Percentiles rank a stretch among this genome's conserved stretches.
These are phyloP conservation scores for Prunus mume DNA, from an alignment of 306 rosid species.

Conservation along the genomic window DNA sequence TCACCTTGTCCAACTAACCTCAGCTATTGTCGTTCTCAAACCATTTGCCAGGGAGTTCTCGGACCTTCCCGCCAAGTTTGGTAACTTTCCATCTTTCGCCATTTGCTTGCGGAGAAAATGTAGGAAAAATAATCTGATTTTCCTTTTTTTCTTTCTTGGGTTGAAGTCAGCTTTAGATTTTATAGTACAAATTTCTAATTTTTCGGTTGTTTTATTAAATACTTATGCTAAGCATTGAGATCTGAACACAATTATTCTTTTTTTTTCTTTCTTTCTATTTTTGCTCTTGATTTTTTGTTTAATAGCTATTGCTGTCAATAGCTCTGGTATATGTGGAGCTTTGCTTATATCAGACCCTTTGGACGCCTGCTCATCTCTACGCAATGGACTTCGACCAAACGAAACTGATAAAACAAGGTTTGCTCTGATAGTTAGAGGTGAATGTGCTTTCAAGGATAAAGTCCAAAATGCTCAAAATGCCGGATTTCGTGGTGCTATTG, in stretches of 20 bases:
- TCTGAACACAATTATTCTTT: neutral
- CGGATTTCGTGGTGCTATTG: constrained; percentile 34
- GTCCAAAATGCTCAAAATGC: constrained; percentile 30
- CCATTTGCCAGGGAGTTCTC: constrained; percentile 20
- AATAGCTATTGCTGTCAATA: constrained; percentile 12
- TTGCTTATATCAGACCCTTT: constrained; percentile 24
- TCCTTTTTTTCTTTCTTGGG: neutral
- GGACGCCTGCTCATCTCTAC: constrained; percentile 32
- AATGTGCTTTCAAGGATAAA: constrained; percentile 32
- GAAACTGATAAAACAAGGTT: constrained; percentile 14
- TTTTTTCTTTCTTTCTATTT: neutral
- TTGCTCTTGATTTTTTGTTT: neutral
- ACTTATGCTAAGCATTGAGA: neutral
- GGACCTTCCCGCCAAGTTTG: constrained; percentile 45
- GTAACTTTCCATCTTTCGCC: constrained; percentile 17
- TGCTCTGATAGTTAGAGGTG: constrained; percentile 32
- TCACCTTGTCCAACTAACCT: neutral
- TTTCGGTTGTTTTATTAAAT: neutral
- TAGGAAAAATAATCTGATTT: neutral
- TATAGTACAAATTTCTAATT: neutral
- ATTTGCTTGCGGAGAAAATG: constrained; percentile 25
- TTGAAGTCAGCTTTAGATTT: neutral
- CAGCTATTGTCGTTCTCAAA: constrained; percentile 26
- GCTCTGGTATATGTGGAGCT: constrained; percentile 35
- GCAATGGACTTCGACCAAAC: neutral